A percentile compares a stretch with the other conserved stretches of the same genome.
These are phyloP conservation scores for Chrysoporthe cubensis DNA, from an alignment of 2,329 filamentous ascomycete species.

Conservation along the genomic window DNA sequence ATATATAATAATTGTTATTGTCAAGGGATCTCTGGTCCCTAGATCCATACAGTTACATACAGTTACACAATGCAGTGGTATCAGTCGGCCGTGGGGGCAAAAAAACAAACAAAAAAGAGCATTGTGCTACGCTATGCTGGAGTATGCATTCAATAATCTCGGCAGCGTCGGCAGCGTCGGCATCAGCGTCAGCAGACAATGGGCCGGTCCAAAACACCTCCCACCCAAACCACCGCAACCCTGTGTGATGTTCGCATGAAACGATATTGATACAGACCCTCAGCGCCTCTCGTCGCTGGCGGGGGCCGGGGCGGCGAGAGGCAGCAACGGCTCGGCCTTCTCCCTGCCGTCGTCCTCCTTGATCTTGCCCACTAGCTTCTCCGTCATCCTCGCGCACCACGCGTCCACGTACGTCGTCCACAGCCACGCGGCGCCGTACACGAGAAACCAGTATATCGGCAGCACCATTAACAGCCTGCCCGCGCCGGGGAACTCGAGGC, in stretches of 20 bases:
- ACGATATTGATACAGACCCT: too few species aligned
- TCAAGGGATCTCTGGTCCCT: background rate
- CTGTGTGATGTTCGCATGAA: too few species aligned
- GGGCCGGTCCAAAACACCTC: too few species aligned
- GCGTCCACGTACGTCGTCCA: slow-evolving; percentile 29
- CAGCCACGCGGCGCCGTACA: slow-evolving; percentile 27
- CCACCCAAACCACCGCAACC: too few species aligned
- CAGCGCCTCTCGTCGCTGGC: background rate
- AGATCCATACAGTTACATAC: background rate
- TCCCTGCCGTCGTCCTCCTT: slow-evolving; percentile 38
- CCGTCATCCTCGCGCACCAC: slow-evolving; percentile 26
- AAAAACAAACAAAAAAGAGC: background rate
- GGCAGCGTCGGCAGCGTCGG: background rate
- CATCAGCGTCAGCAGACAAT: background rate
- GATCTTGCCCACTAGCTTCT: slow-evolving; percentile 37
- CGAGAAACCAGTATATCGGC: slow-evolving; percentile 26
- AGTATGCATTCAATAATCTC: background rate
- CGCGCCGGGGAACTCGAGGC: slow-evolving; percentile 25
- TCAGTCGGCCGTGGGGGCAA: background rate
- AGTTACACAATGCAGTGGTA: background rate
- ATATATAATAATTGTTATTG: too few species aligned
- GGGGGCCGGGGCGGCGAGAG: slow-evolving; percentile 3
- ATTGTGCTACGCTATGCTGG: slow-evolving; percentile 7
- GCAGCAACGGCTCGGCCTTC: slow-evolving; percentile 39
- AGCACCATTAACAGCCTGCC: slow-evolving; percentile 25